phyloP scores from a whole-genome alignment of 1,139 yeast species.

The Blastobotrys niveus region DNA sequence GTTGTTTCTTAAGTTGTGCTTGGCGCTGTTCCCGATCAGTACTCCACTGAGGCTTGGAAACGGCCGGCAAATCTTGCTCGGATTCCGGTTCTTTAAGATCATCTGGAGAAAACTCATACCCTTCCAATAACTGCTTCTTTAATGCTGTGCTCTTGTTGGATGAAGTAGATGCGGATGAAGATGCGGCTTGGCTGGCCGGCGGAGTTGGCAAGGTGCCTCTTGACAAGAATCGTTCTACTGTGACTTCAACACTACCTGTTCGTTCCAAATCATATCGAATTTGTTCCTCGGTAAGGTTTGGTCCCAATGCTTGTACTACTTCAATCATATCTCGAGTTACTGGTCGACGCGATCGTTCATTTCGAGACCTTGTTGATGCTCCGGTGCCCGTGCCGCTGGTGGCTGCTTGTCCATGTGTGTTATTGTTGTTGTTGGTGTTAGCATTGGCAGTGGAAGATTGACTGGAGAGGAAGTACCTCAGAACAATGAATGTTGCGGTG shows the following conservation, averaged over 20 bases:
- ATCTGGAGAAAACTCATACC: constrained; percentile 26
- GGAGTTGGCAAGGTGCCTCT: constrained; percentile 64
- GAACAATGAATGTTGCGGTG: constrained; percentile 48
- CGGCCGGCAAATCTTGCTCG: constrained; percentile 12
- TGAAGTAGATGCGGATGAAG: constrained; percentile 9
- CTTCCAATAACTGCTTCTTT: constrained; percentile 22
- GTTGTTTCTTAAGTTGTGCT: constrained; percentile 41
- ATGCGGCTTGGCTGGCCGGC: constrained; percentile 10
- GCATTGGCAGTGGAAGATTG: constrained; percentile 30
- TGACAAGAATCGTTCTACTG: constrained; percentile 65
- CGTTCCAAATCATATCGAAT: constrained; percentile 49
- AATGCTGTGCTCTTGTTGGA: constrained; percentile 1
- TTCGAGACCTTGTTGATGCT: constrained; percentile 6
- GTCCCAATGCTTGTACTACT: constrained; percentile 79
- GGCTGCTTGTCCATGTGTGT: not conserved
- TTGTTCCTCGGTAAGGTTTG: constrained; percentile 63
- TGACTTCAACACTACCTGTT: constrained; percentile 74
- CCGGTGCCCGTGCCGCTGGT: constrained; percentile 4
- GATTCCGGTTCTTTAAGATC: constrained; percentile 11
- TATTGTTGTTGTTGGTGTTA: not conserved
- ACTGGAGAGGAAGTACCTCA: constrained; percentile 58
- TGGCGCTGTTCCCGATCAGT: constrained; percentile 39
- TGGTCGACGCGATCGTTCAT: constrained; percentile 37
- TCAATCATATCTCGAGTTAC: constrained; percentile 81
- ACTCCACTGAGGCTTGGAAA: constrained; percentile 35